Percentiles rank a stretch among this genome's conserved stretches.
phyloP scores from a whole-genome alignment of 345 rosid genomes.

The Euphorbia peplus region DNA sequence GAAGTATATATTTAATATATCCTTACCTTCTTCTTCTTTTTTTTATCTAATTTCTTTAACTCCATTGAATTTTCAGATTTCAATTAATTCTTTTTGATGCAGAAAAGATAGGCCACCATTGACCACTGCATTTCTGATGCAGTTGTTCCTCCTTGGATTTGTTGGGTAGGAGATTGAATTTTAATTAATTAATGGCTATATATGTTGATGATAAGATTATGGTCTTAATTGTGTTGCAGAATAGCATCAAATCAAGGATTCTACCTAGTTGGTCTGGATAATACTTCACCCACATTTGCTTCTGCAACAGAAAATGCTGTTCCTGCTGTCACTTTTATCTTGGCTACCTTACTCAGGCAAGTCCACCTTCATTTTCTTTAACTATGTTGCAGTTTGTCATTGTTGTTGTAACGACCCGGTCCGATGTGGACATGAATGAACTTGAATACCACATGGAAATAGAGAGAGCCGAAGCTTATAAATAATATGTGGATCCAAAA shows the following conservation, averaged over 20 bases:
- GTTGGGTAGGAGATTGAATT: slow-evolving; percentile 42
- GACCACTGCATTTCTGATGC: slow-evolving; percentile 36
- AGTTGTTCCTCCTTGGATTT: slow-evolving; percentile 61
- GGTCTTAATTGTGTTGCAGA: slow-evolving; percentile 28
- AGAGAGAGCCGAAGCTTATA: too few species aligned
- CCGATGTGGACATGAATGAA: too few species aligned
- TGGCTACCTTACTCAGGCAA: slow-evolving; percentile 56
- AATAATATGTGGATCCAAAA: too few species aligned
- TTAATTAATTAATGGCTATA: background rate
- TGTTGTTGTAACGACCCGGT: too few species aligned
- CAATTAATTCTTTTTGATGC: background rate
- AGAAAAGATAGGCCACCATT: slow-evolving; percentile 56
- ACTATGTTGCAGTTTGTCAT: too few species aligned
- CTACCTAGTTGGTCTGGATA: slow-evolving; percentile 62
- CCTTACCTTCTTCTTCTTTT: too few species aligned
- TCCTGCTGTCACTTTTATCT: slow-evolving; percentile 62
- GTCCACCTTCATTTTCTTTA: too few species aligned
- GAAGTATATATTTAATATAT: too few species aligned
- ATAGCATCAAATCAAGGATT: slow-evolving; percentile 61
- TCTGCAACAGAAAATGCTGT: slow-evolving; percentile 68
- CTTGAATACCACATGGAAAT: too few species aligned
- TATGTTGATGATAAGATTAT: background rate
- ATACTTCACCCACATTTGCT: slow-evolving; percentile 63
- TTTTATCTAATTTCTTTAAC: background rate
- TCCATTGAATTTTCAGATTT: background rate